Evolutionary conservation across 345 rosid genomes (phyloP), one percentile per base, ranked within the genome.

Genomic region (Psidium guajava): DNA sequence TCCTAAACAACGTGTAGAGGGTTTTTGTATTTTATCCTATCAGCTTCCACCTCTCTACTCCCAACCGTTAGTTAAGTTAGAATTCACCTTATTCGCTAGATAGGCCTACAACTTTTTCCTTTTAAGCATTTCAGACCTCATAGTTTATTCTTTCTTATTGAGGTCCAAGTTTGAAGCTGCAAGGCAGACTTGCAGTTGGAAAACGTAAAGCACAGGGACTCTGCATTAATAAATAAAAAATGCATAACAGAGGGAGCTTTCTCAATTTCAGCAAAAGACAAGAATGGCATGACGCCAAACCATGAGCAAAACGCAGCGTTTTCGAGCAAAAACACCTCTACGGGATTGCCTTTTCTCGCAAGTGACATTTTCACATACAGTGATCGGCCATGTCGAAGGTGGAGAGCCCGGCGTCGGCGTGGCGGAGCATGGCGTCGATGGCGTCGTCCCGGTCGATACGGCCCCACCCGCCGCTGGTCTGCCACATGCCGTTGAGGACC

Each of bases 361-460:
- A 18, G 80, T 36, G 80, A 24, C 80, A 69, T 69, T 69, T 36
- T 69, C 47, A 81, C 86, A 27, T 87, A 96, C 98, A 96, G 86
- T 94, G 98, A 85, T 96, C 98, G 84, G 99, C 98, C 99, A 96
- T 95, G 91, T 96, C 98, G 91, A 96, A 96, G 82, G 99, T 96
- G 89, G 98, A 89, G 90, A 96, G 95, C 53, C 98, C 98, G 82
- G 97, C 90, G 74, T 96, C 98, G 73, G 96, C 90, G 85, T 94
- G 83, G 5, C 93, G 92, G 75, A 96, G 93, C 98, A 96, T 95
- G 44, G 95, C 96, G 0, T 94, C 98, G 28, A 91, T 98, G 89
- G 98, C 97, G 86, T 84, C 94, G 88, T 94, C 91, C 18, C 98
- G 88, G 88, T 96, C 98, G 85, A 94, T 95, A 49, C 91, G 89